These are phyloP conservation scores for Fusarium sp. DNA, from an alignment of 2,329 filamentous ascomycete genomes.

Conservation along the genomic window DNA sequence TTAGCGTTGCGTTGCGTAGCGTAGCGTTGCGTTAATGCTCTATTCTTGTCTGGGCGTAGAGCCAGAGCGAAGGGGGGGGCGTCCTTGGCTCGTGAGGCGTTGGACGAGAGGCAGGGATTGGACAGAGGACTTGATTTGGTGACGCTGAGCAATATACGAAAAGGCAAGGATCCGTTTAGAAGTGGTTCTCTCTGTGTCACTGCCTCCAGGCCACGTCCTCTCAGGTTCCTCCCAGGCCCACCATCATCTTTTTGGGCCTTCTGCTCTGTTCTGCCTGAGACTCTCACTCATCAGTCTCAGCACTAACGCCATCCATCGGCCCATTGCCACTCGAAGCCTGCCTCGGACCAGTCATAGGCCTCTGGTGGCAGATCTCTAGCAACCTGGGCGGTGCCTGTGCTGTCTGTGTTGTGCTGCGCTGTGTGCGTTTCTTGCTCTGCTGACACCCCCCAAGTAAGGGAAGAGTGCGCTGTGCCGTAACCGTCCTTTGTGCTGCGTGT, in stretches of 20 bases:
- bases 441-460: constrained; percentile 37
- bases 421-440: constrained; percentile 32
- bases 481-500: constrained; percentile 37
- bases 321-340: constrained; percentile 38
- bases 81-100: constrained; percentile 44
- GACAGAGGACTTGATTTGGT: constrained; percentile 46
- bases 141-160: constrained; percentile 63
- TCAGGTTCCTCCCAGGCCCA: constrained; percentile 28
- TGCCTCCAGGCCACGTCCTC: constrained; percentile 38
- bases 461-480: constrained; percentile 33
- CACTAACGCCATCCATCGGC: constrained; percentile 48
- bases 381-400: constrained; percentile 31
- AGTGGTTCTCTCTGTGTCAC: constrained; percentile 51
- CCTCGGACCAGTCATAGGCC: constrained; percentile 36
- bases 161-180: constrained; percentile 57
- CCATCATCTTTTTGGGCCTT: constrained; percentile 35
- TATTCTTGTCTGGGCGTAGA: constrained; percentile 55
- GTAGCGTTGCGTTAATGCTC: constrained; percentile 35
- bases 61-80: constrained; percentile 38
- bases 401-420: constrained; percentile 27
- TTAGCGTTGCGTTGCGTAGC: constrained; percentile 27
- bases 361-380: constrained; percentile 33
- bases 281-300: constrained; percentile 32
- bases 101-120: constrained; percentile 48
- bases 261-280: constrained; percentile 10